A percentile compares a stretch with the other conserved stretches of the same genome.
Conservation (phyloP, 2,329 filamentous ascomycete species). For the Nothomitra cinnamomea region DNA sequence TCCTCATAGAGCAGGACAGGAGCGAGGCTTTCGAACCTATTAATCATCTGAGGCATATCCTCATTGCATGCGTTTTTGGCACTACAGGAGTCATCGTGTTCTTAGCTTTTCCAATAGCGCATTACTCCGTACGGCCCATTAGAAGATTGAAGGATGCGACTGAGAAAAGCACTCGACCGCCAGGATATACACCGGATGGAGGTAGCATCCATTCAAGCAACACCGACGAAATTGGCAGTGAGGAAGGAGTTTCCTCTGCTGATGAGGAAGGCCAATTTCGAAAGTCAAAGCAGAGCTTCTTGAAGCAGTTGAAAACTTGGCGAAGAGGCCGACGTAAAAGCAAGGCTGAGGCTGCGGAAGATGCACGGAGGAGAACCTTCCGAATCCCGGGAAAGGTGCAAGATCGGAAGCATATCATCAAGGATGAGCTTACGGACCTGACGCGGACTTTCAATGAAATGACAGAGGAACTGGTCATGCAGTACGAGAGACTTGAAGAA, state of each 20-base stretch:
- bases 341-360: conserved; percentile 7
- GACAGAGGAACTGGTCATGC: conserved; percentile 75
- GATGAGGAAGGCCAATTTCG: conserved; percentile 11
- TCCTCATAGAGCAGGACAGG: conserved; percentile 62
- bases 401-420: conserved; percentile 55
- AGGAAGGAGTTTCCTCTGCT: not conserved
- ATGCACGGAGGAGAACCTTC: conserved; percentile 35
- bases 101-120: conserved; percentile 60
- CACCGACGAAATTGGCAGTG: not conserved
- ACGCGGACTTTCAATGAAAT: conserved; percentile 83
- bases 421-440: conserved; percentile 72
- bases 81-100: conserved; percentile 58
- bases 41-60: conserved; percentile 54
- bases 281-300: conserved; percentile 31
- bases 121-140: conserved; percentile 68
- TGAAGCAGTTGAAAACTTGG: not conserved
- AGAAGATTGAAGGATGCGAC: conserved; percentile 59
- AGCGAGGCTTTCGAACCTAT: conserved; percentile 64
- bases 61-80: conserved; percentile 72
- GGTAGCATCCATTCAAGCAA: conserved; percentile 14
- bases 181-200: conserved; percentile 28
- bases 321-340: not conserved
- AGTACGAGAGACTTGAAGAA: conserved; percentile 71
- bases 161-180: conserved; percentile 51
- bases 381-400: conserved; percentile 74